Conservation (phyloP, 2,329 filamentous ascomycete species). For the Fusarium fujikuroi region DNA sequence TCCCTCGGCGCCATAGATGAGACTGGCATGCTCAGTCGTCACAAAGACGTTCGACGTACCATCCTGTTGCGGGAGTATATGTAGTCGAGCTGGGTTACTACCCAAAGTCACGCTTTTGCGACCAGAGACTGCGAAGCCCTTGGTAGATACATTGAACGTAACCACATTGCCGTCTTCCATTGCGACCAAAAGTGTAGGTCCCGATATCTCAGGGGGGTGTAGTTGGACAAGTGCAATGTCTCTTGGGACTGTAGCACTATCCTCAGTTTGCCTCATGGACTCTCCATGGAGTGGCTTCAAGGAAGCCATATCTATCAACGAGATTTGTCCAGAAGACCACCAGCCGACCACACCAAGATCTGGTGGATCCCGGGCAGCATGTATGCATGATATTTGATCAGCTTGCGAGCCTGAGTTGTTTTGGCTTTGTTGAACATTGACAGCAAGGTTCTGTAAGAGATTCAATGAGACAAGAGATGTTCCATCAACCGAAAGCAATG, state of each 20-base stretch:
- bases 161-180: slow-evolving; percentile 94
- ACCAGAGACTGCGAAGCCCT: slow-evolving; percentile 71
- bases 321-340: slow-evolving; percentile 84
- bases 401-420: slow-evolving; percentile 53
- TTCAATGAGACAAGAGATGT: slow-evolving; percentile 76
- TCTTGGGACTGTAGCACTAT: slow-evolving; percentile 82
- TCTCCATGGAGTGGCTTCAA: slow-evolving; percentile 74
- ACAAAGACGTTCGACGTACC: slow-evolving; percentile 85
- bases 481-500: slow-evolving; percentile 81
- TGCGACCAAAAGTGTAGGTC: slow-evolving; percentile 84
- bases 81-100: slow-evolving; percentile 84
- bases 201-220: slow-evolving; percentile 66
- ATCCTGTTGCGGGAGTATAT: slow-evolving; percentile 75
- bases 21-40: slow-evolving; percentile 90
- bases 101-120: slow-evolving; percentile 87
- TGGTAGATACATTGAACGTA: slow-evolving; percentile 77
- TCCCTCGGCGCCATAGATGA: slow-evolving; percentile 91
- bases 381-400: slow-evolving; percentile 87
- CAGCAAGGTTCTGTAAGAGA: slow-evolving; percentile 66
- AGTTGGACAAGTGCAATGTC: slow-evolving; percentile 84
- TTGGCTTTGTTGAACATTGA: slow-evolving; percentile 69
- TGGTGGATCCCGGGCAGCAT: slow-evolving; percentile 72
- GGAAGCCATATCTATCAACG: slow-evolving; percentile 75
- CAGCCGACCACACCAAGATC: slow-evolving; percentile 84
- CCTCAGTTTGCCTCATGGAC: slow-evolving; percentile 66